These are phyloP conservation scores for Neoconidiobolus thromboides DNA, from an alignment of 371 early-diverging fungal genomes.

Conservation along the genomic window DNA sequence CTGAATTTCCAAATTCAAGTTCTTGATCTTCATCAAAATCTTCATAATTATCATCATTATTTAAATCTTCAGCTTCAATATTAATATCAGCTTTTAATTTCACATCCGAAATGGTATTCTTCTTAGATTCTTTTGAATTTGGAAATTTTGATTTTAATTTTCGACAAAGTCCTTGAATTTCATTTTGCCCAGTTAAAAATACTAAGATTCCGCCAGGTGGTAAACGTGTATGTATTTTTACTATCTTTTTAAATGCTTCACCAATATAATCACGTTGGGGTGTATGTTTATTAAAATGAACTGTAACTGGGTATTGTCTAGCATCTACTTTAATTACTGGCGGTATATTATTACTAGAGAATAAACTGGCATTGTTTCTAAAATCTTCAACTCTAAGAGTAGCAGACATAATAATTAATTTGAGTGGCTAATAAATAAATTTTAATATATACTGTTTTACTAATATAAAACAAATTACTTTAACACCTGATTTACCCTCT, in stretches of 20 bases:
- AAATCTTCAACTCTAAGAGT: constrained; percentile 88
- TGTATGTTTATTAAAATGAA: constrained; percentile 69
- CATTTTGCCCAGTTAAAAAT: constrained; percentile 56
- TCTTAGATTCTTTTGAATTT: neutral
- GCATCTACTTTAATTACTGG: constrained; percentile 90
- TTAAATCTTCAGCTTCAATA: constrained; percentile 17
- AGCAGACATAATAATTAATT: constrained; percentile 97
- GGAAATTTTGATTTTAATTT: neutral
- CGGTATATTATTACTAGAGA: constrained; percentile 46
- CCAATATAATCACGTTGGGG: constrained; percentile 44
- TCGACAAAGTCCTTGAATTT: neutral
- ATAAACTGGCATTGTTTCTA: constrained; percentile 34
- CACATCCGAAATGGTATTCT: neutral
- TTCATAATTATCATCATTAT: constrained; percentile 21
- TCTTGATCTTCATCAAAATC: constrained; percentile 36
- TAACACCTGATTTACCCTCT: constrained; percentile 31
- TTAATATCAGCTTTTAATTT: constrained; percentile 14
- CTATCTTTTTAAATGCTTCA: constrained; percentile 51
- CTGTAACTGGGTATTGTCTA: constrained; percentile 59
- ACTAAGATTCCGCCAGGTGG: constrained; percentile 73
- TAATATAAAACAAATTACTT: constrained; percentile 11
- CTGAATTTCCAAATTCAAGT: constrained; percentile 16
- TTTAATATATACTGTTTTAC: constrained; percentile 1
- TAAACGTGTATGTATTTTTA: constrained; percentile 76
- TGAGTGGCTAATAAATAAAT: constrained; percentile 40